Conservation (phyloP, 345 rosid species). For the Populus nigra region DNA sequence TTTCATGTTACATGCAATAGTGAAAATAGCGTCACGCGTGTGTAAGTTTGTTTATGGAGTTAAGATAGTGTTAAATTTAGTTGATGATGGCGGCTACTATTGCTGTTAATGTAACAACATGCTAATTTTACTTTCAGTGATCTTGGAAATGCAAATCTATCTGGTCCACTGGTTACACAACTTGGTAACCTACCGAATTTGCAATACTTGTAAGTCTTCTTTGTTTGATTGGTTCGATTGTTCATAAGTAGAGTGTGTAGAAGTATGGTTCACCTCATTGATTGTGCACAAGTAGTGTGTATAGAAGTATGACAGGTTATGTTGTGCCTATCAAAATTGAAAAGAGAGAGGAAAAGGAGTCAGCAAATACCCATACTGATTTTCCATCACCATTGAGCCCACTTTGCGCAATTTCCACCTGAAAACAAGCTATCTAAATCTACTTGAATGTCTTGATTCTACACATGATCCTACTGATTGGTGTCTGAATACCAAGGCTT, state of each 20-base stretch:
- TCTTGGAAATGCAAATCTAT: constrained; percentile 64
- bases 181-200: constrained; percentile 61
- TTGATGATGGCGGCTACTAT: neutral
- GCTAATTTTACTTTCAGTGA: constrained; percentile 31
- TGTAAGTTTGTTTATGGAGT: constrained; percentile 53
- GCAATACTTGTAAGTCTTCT: constrained; percentile 71
- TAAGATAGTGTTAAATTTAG: neutral
- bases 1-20: constrained; percentile 74
- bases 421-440: neutral
- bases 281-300: neutral
- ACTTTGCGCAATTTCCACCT: neutral
- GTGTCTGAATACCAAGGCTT: neutral
- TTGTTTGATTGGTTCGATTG: neutral
- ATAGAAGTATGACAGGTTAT: neutral
- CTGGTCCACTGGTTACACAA: constrained; percentile 61
- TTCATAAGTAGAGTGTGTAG: neutral
- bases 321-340: neutral
- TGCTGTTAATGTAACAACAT: neutral
- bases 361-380: neutral
- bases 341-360: neutral
- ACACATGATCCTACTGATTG: neutral
- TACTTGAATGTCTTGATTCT: neutral
- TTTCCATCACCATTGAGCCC: neutral
- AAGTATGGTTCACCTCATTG: neutral
- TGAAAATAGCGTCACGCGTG: constrained; percentile 64